Conservation (phyloP, 1,139 yeast species). For the Protomyces macrosporus region DNA sequence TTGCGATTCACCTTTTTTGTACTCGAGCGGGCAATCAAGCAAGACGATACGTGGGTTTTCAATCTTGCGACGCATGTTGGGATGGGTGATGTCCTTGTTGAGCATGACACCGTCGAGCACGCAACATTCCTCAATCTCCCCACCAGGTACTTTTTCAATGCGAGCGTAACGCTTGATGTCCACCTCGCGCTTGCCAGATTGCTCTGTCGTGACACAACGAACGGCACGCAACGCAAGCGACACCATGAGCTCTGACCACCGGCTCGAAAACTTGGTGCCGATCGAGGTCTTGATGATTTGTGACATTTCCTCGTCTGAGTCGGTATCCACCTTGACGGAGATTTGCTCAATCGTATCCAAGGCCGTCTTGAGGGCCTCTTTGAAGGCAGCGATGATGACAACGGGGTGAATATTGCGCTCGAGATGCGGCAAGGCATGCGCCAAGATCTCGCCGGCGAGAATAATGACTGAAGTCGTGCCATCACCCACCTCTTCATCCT, state of each 20-base stretch:
- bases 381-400: conserved; percentile 87
- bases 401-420: conserved; percentile 97
- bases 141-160: conserved; percentile 95
- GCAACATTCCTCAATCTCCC: conserved; percentile 81
- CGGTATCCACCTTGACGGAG: conserved; percentile 75
- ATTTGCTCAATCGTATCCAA: conserved; percentile 79
- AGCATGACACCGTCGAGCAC: conserved; percentile 89
- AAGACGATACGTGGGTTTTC: conserved; percentile 84
- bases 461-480: conserved; percentile 40
- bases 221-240: conserved; percentile 82
- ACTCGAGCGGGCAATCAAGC: conserved; percentile 94
- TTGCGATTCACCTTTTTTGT: conserved; percentile 98
- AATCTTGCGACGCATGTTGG: conserved; percentile 87
- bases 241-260: conserved; percentile 94
- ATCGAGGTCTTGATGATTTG: conserved; percentile 83
- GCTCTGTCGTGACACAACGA: conserved; percentile 65
- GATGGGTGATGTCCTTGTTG: conserved; percentile 96
- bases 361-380: conserved; percentile 86
- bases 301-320: conserved; percentile 80
- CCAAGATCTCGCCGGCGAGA: conserved; percentile 91
- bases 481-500: conserved; percentile 68
- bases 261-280: conserved; percentile 88
- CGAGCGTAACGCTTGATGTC: conserved; percentile 91
- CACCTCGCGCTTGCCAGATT: conserved; percentile 68
- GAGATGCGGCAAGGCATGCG: conserved; percentile 86